Base-by-base conservation (phyloP, 148 eudicot genomes). In the Spergularia marina region DNA sequence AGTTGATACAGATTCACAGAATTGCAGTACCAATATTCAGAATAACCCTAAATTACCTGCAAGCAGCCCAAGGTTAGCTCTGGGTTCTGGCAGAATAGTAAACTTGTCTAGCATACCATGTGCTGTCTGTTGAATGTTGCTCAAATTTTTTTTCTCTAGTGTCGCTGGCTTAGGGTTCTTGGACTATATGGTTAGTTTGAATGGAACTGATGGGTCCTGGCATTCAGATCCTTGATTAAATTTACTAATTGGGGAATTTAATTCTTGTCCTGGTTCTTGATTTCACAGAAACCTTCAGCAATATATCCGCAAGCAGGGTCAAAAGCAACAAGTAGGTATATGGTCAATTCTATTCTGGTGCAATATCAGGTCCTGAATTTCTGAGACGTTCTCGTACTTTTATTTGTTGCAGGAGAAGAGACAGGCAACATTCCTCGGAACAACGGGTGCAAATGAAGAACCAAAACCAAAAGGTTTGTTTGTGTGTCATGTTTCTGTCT, bases 241-340 rank as follows among this genome's bases (percentile, higher is more conserved):
- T 44, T 56, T 56, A 14, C 20, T 56, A 14, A 11, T 56, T 6
- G 13, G 10, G 16, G 6, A 53, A 17, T 55, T 69, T 71, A 49
- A 52, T 11, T 70, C 4, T 44, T 71, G 55, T 12, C 53, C 36
- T 47, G 71, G 12, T 70, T 52, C 39, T 17, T 69, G 20, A 53
- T 63, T 25, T 67, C 13, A 18, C 75, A 78, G 81, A 23, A 55
- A 72, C 57, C 44, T 66, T 72, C 81, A 65, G 56, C 47, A 51
- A 72, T 60, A 72, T 54, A 18, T 63, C 47, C 70, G 58, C 12
- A 65, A 72, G 59, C 65, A 72, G 72, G 81, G 20, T 9, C 72
- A 72, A 64, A 57, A 71, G 70, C 65, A 15, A 47, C 72, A 78
- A 72, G 81, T 78, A 74, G 55, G 81, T 78, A 65, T 54, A 65